Evolutionary conservation across 1,139 yeast genomes (phyloP).

Genomic region (Sugiyamaella novakii): DNA sequence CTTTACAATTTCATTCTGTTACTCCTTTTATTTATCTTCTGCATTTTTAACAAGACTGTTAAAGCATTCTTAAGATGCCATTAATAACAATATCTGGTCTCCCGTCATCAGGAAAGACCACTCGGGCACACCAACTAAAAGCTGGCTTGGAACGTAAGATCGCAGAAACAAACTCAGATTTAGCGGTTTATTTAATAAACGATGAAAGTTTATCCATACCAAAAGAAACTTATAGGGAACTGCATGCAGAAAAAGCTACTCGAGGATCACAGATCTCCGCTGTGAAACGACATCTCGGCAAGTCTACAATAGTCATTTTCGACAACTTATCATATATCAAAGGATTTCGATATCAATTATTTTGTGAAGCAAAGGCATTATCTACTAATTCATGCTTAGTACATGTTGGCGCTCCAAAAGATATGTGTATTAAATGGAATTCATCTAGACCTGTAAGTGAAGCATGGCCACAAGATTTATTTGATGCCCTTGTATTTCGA

Average conservation of each 20-base stretch:
- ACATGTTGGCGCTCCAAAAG: conserved; percentile 71
- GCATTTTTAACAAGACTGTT: background rate
- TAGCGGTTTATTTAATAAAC: conserved; percentile 66
- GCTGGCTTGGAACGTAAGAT: conserved; percentile 54
- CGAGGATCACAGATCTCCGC: conserved; percentile 88
- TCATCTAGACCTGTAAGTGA: conserved; percentile 34
- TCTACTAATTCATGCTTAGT: conserved; percentile 83
- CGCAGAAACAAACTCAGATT: conserved; percentile 46
- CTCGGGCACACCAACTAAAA: conserved; percentile 63
- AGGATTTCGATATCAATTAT: conserved; percentile 91
- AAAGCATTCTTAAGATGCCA: conserved; percentile 60
- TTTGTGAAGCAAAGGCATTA: conserved; percentile 86
- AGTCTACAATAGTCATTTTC: conserved; percentile 71
- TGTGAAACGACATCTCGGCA: conserved; percentile 75
- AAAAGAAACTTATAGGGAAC: conserved; percentile 60
- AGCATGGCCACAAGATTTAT: conserved; percentile 68
- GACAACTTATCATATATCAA: conserved; percentile 90
- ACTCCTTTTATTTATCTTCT: conserved; percentile 8
- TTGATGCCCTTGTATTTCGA: conserved; percentile 74
- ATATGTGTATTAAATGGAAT: conserved; percentile 67
- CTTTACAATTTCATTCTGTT: no score
- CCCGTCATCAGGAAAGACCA: conserved; percentile 84
- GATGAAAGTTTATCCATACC: conserved; percentile 78
- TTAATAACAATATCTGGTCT: conserved; percentile 78
- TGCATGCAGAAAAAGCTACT: conserved; percentile 67